Conservation (phyloP, 2,329 filamentous ascomycete genomes). For the Apiospora sp. region DNA sequence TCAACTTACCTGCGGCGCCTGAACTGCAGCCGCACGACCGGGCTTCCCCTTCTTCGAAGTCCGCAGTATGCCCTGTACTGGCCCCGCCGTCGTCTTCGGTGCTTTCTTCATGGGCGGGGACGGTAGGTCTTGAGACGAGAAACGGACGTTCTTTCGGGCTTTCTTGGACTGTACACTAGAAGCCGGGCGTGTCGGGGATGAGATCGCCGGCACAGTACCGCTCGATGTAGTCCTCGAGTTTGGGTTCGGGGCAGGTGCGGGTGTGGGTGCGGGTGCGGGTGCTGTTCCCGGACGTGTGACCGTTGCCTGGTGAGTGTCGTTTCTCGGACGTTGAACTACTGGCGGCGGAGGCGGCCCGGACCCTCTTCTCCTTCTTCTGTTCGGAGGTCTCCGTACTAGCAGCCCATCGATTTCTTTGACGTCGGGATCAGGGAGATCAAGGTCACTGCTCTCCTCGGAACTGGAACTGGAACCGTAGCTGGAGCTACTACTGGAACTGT, state of each 20-base stretch:
- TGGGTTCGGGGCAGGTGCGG: not conserved
- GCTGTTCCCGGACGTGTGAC: not conserved
- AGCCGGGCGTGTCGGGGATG: not conserved
- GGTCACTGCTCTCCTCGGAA: not conserved
- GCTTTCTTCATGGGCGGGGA: not conserved
- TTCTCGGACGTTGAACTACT: not conserved
- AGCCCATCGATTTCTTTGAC: not conserved
- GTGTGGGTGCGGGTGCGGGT: not conserved
- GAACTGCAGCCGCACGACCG: not conserved
- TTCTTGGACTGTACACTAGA: not conserved
- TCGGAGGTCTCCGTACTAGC: not conserved
- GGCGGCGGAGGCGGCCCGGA: not conserved
- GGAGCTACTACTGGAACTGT: not conserved
- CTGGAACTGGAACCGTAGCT: not conserved
- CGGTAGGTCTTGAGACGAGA: not conserved
- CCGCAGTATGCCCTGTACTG: not conserved
- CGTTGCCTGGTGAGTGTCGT: not conserved
- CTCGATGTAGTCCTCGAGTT: not conserved
- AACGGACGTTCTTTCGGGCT: not conserved
- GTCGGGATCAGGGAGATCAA: not conserved
- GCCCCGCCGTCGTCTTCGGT: not conserved
- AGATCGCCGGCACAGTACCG: not conserved
- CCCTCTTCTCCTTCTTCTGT: not conserved
- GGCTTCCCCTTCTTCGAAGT: not conserved
- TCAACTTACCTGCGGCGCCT: not conserved